Percentiles rank a stretch among this genome's conserved stretches.
Evolutionary conservation across 2,329 filamentous ascomycete species (phyloP).

Genomic region (Cladophialophora psammophila): DNA sequence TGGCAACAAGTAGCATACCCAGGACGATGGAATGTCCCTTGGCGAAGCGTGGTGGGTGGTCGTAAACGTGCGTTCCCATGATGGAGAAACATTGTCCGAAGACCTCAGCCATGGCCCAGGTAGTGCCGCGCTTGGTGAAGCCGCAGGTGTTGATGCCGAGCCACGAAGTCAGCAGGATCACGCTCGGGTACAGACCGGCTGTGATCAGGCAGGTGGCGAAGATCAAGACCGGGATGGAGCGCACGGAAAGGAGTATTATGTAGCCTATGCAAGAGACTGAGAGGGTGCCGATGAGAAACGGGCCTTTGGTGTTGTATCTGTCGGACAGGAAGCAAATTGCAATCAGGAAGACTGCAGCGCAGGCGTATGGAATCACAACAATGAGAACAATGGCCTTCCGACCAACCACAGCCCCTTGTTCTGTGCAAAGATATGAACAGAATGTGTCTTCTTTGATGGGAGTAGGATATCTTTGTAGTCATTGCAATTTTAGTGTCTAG

Average conservation of each 20-base stretch:
- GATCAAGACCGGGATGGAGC: conserved; percentile 2
- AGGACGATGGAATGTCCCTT: conserved; percentile 34
- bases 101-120: conserved; percentile 27
- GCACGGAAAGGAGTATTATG: conserved; percentile 20
- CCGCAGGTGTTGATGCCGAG: conserved; percentile 25
- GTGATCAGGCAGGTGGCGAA: conserved; percentile 30
- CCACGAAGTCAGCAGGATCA: conserved; percentile 26
- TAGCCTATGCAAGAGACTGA: conserved; percentile 15
- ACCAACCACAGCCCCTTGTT: neutral
- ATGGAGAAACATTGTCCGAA: conserved; percentile 29
- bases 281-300: conserved; percentile 13
- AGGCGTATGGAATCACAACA: conserved; percentile 25
- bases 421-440: neutral
- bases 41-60: conserved; percentile 26
- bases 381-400: neutral
- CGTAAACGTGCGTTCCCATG: conserved; percentile 28
- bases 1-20: conserved; percentile 16
- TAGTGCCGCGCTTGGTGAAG: conserved; percentile 30
- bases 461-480: neutral
- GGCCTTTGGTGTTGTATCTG: conserved; percentile 16
- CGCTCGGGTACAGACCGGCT: conserved; percentile 25
- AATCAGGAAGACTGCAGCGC: conserved; percentile 9
- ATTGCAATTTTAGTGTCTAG: neutral
- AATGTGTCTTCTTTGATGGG: neutral
- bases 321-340: conserved; percentile 16